phyloP scores from a whole-genome alignment of 345 rosid species.

The Excoecaria agallocha region DNA sequence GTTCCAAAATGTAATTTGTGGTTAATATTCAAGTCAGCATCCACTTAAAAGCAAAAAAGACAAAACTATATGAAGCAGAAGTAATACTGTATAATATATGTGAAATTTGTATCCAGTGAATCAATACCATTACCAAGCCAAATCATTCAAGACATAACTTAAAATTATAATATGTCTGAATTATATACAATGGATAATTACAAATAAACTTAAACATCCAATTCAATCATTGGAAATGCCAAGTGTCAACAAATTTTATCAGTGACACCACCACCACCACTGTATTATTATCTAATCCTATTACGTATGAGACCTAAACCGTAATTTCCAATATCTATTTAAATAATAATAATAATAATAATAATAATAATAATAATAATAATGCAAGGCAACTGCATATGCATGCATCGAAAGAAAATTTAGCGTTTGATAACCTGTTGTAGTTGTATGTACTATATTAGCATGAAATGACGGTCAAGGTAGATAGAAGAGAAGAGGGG shows the following conservation, averaged over 20 bases:
- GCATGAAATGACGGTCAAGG: constrained; percentile 17
- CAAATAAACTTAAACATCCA: constrained; percentile 1
- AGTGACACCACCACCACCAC: not conserved
- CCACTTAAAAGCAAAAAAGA: not conserved
- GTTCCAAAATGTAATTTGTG: not conserved
- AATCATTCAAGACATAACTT: not conserved
- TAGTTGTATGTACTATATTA: constrained; percentile 18
- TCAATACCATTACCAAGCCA: not conserved
- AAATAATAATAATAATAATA: too few relatives aligned
- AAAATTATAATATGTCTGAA: not conserved
- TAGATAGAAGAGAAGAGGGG: constrained; percentile 5
- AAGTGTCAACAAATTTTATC: not conserved
- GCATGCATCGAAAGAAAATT: too few relatives aligned
- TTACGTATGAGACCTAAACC: not conserved
- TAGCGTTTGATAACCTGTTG: not conserved
- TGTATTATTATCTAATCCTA: not conserved
- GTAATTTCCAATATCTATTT: too few relatives aligned
- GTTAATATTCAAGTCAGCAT: not conserved
- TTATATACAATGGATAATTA: not conserved
- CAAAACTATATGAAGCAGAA: not conserved
- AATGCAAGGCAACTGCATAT: too few relatives aligned
- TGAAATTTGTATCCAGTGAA: not conserved
- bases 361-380: too few relatives aligned
- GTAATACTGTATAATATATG: not conserved
- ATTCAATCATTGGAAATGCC: constrained; percentile 9